Percentiles rank a stretch among this genome's conserved stretches.
phyloP scores from a whole-genome alignment of 2,329 filamentous ascomycete species.

The Lasiodiplodia gonubiensis region DNA sequence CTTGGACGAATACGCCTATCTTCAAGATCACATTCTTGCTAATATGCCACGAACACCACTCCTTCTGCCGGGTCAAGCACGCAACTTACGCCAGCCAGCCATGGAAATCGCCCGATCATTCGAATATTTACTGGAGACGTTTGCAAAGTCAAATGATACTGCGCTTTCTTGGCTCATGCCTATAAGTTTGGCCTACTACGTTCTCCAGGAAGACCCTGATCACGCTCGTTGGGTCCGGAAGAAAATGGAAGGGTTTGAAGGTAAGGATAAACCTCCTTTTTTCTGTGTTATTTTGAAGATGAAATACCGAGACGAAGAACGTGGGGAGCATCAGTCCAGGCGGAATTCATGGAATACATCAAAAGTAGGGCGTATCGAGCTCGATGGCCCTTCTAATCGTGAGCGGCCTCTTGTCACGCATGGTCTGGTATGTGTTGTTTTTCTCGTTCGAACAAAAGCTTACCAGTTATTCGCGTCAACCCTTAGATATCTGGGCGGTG shows the following conservation, averaged over 20 bases:
- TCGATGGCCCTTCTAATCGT: background rate
- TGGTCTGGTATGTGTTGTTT: background rate
- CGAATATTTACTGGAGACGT: conserved; percentile 27
- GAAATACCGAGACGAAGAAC: conserved; percentile 12
- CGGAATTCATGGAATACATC: background rate
- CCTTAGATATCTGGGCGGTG: conserved; percentile 23
- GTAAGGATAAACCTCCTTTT: conserved; percentile 17
- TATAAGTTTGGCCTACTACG: conserved; percentile 31
- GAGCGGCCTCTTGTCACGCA: background rate
- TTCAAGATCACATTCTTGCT: conserved; percentile 5
- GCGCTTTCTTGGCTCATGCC: conserved; percentile 32
- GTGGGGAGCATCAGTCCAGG: background rate
- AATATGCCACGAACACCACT: conserved; percentile 20
- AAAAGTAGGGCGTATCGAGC: background rate
- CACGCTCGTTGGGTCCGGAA: conserved; percentile 29
- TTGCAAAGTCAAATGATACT: conserved; percentile 15
- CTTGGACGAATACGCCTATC: conserved; percentile 1
- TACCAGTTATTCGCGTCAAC: background rate
- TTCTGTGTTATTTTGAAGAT: conserved; percentile 7
- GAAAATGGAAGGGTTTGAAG: conserved; percentile 29
- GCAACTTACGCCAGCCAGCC: conserved; percentile 26
- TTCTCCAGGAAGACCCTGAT: conserved; percentile 28
- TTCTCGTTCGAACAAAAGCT: conserved; percentile 2
- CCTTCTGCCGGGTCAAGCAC: conserved; percentile 28
- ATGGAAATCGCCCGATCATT: conserved; percentile 32